Evolutionary conservation across 192 early-diverging fungal species (phyloP), one percentile per base, ranked within the genome.

Genomic region (Backusella circina): DNA sequence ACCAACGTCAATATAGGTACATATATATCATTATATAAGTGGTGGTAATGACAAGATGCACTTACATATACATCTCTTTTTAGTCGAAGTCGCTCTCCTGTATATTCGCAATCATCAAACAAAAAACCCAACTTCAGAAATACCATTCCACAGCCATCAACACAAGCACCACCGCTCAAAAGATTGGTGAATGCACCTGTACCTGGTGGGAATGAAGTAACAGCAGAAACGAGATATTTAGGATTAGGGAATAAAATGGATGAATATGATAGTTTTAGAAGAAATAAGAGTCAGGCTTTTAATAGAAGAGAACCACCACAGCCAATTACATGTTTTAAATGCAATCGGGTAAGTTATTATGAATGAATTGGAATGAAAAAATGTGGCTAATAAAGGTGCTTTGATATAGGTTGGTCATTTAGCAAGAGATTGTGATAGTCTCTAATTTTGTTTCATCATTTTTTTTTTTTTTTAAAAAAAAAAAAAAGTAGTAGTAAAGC

Each of bases 361-460:
- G 50, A 54, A 2, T 10, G 9, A 7, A 9, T 21, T 15, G 18
- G 18, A 51, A 28, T 7, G 15, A 39, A 32, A n/a, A 33, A 2
- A 31, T 15, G 0, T 31, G 3, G 15, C 18, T 66, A 9, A 30
- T 33, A 38, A 28, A 26, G 1, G 15, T 23, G 13, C n/a, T n/a
- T n/a, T n/a, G n/a, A 5, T 70, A 9, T 72, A 77, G 76, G 38
- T 57, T 50, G 76, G 76, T 28, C 76, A 77, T 28, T 65, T 72
- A 4, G 76, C 76, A 51, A 61, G 76, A 51, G 76, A 77, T 35
- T 77, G 76, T 26, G 66, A 65, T 31, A 44, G 61, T 33, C n/a
- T 31, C 18, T 50, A 36, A 67, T 61, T 12, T 35, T 36, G 54
- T 16, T 44, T 41, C 30, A 41, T 21, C 16, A 47, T 15, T 47